A percentile compares a stretch with the other conserved stretches of the same genome.
These are phyloP conservation scores for Stephanocyclus meneghinianus DNA, from an alignment of 352 stramenopile species.

Conservation along the genomic window DNA sequence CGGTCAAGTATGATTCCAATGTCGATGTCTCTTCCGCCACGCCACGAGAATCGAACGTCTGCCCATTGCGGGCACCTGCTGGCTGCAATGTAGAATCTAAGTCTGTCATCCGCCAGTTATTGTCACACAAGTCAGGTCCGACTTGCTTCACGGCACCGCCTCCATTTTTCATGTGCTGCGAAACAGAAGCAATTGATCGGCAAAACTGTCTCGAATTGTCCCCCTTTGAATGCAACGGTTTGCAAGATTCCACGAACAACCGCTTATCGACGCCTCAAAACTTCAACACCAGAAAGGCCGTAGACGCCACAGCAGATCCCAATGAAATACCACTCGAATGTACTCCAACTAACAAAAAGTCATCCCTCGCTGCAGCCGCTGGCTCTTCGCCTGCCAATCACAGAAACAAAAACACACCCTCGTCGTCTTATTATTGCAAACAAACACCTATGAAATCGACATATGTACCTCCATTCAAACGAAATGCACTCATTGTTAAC, in stretches of 20 bases:
- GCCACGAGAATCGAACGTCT: neutral
- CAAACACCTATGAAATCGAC: neutral
- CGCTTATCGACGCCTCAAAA: neutral
- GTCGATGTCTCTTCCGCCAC: neutral
- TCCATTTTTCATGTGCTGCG: slow-evolving; percentile 44
- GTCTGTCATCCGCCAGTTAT: slow-evolving; percentile 4
- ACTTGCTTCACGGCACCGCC: neutral
- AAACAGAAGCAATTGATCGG: slow-evolving; percentile 45
- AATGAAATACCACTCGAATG: slow-evolving; percentile 23
- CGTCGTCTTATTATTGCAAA: slow-evolving; percentile 18
- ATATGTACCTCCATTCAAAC: slow-evolving; percentile 12
- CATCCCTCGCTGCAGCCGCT: slow-evolving; percentile 24
- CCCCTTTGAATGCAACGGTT: slow-evolving; percentile 33
- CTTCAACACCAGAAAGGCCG: neutral
- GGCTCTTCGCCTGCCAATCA: neutral
- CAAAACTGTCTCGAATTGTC: slow-evolving; percentile 47
- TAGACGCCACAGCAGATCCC: neutral
- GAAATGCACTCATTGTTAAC: slow-evolving; percentile 4
- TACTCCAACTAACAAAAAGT: slow-evolving; percentile 19
- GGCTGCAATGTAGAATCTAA: neutral
- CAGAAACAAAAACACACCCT: neutral
- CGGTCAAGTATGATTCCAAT: neutral
- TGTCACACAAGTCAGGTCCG: neutral
- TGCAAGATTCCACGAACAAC: neutral
- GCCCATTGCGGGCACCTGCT: neutral